Evolutionary conservation across 768 basidiomycete species (phyloP).

Genomic region (Saitozyma podzolica): DNA sequence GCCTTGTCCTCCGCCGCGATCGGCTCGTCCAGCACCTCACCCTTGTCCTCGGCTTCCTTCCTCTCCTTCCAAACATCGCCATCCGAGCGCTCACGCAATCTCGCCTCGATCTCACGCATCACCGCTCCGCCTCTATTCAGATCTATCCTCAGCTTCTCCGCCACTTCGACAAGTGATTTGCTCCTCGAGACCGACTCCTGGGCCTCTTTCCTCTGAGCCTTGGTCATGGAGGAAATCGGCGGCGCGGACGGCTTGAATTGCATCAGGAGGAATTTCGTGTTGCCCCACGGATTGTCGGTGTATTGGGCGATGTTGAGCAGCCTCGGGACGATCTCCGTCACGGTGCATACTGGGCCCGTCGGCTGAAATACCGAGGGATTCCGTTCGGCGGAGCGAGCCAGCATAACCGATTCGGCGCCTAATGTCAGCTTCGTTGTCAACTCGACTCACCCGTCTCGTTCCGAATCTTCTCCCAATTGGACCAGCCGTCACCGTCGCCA

Average conservation of each 20-base stretch:
- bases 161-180: constrained; percentile 56
- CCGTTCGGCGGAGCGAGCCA: constrained; percentile 88
- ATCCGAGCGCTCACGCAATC: constrained; percentile 3
- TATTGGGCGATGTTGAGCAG: constrained; percentile 58
- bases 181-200: constrained; percentile 62
- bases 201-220: constrained; percentile 62
- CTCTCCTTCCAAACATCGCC: constrained; percentile 21
- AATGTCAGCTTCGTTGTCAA: constrained; percentile 3
- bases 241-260: constrained; percentile 74
- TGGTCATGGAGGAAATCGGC: constrained; percentile 56
- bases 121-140: constrained; percentile 19
- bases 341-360: constrained; percentile 63
- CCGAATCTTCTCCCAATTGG: constrained; percentile 74
- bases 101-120: constrained; percentile 20
- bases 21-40: constrained; percentile 16
- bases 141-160: constrained; percentile 21
- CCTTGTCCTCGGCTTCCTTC: constrained; percentile 21
- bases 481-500: constrained; percentile 80
- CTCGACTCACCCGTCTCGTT: constrained; percentile 66
- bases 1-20: too few species aligned
- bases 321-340: constrained; percentile 71
- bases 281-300: constrained; percentile 73
- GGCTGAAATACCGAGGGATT: constrained; percentile 86
- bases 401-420: constrained; percentile 92
- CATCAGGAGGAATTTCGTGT: constrained; percentile 82